Evolutionary conservation across 805 yeast species (phyloP).

Genomic region (Hanseniaspora guilliermondii): DNA sequence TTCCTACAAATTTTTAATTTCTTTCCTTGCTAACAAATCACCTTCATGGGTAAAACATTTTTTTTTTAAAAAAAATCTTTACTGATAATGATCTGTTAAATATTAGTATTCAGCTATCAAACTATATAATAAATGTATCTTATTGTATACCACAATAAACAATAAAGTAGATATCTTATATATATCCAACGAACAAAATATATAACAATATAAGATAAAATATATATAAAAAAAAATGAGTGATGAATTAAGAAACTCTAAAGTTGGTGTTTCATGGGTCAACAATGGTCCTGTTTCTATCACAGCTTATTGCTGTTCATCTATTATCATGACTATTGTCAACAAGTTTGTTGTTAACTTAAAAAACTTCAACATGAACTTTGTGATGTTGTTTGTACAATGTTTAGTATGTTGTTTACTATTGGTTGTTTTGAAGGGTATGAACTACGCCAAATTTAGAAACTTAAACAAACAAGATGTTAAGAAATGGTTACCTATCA

Average conservation of each 20-base stretch:
- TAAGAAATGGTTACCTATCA: constrained; percentile 91
- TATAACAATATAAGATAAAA: neutral
- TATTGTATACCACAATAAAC: neutral
- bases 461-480: constrained; percentile 78
- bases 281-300: constrained; percentile 53
- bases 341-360: constrained; percentile 80
- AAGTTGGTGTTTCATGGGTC: constrained; percentile 20
- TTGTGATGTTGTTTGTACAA: constrained; percentile 80
- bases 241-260: constrained; percentile 13
- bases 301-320: constrained; percentile 76
- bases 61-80: too few relatives aligned
- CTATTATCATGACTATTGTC: constrained; percentile 94
- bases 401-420: constrained; percentile 68
- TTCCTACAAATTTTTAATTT: too few relatives aligned
- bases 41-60: too few relatives aligned
- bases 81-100: too few relatives aligned
- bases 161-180: neutral
- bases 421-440: constrained; percentile 56
- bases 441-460: constrained; percentile 75
- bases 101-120: too few relatives aligned
- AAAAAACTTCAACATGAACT: constrained; percentile 69
- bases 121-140: too few relatives aligned
- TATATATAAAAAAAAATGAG: neutral
- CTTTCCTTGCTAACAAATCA: too few relatives aligned
- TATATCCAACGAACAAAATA: neutral